phyloP scores from a whole-genome alignment of 2,329 filamentous ascomycete genomes.

The Alternaria infectoria region DNA sequence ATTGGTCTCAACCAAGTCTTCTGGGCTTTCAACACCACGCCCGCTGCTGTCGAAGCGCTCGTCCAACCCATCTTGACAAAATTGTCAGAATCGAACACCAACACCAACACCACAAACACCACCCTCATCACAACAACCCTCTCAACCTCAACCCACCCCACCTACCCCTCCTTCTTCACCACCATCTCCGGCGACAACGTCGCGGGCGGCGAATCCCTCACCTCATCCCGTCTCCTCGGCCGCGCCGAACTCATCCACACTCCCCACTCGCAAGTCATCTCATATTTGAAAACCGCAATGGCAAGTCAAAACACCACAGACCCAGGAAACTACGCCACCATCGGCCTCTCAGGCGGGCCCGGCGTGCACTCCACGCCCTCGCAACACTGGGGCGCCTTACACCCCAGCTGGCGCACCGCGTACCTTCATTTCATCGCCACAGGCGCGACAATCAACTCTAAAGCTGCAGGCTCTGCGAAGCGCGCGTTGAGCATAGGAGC shows the following conservation, averaged over 20 bases:
- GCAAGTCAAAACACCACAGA: slow-evolving; percentile 21
- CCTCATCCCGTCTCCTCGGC: slow-evolving; percentile 40
- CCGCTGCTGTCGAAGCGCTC: slow-evolving; percentile 15
- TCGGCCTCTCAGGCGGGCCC: slow-evolving; percentile 39
- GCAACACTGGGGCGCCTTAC: slow-evolving; percentile 33
- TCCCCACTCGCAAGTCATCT: neutral
- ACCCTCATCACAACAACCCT: too few relatives aligned
- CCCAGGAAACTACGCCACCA: slow-evolving; percentile 26
- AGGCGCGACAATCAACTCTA: slow-evolving; percentile 15
- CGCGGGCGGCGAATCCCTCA: slow-evolving; percentile 31
- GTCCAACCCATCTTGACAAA: slow-evolving; percentile 6
- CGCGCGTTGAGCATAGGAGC: neutral
- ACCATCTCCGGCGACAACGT: slow-evolving; percentile 22
- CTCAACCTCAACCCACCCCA: neutral
- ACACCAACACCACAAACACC: too few relatives aligned
- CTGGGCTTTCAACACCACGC: slow-evolving; percentile 31
- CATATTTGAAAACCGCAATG: slow-evolving; percentile 19
- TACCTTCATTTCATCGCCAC: slow-evolving; percentile 42
- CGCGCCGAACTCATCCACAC: slow-evolving; percentile 23
- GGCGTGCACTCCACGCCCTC: slow-evolving; percentile 29
- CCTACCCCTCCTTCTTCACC: slow-evolving; percentile 23
- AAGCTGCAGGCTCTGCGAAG: neutral
- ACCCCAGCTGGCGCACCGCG: slow-evolving; percentile 43
- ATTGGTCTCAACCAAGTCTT: slow-evolving; percentile 23
- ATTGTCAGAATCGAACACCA: too few relatives aligned